Conservation (phyloP, 495 filamentous ascomycete species). For the Trichoderma asperelloides region DNA sequence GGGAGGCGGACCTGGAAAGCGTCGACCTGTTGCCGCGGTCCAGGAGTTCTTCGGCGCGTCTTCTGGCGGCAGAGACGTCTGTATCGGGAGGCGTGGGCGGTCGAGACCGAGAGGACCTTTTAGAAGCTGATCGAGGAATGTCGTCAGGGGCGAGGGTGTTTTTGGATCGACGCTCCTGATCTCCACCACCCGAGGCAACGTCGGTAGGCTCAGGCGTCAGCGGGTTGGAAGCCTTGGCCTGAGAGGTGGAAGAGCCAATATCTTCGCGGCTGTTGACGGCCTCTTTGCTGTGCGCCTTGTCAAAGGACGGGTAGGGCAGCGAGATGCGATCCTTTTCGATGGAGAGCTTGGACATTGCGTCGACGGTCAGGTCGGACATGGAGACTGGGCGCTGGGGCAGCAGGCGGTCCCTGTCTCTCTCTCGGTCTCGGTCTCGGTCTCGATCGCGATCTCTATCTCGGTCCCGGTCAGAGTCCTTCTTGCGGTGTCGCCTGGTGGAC, state of each 20-base stretch:
- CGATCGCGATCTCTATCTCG: constrained; percentile 12
- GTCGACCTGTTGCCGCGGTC: neutral
- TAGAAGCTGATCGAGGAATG: constrained; percentile 16
- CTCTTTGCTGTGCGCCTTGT: constrained; percentile 85
- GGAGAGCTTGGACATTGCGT: constrained; percentile 30
- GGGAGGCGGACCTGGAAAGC: constrained; percentile 32
- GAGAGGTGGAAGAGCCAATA: constrained; percentile 18
- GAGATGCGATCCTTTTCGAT: constrained; percentile 41
- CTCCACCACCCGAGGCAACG: constrained; percentile 22
- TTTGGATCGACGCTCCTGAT: constrained; percentile 24
- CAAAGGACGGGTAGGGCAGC: constrained; percentile 77
- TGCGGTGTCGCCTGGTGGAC: constrained; percentile 2
- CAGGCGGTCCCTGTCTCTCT: constrained; percentile 20
- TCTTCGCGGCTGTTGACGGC: constrained; percentile 55
- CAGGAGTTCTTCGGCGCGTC: constrained; percentile 21
- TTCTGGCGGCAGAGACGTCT: constrained; percentile 39
- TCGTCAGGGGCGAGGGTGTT: constrained; percentile 19
- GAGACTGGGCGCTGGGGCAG: constrained; percentile 21
- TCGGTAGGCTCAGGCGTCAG: constrained; percentile 77
- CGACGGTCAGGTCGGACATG: constrained; percentile 40
- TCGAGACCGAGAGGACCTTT: constrained; percentile 33
- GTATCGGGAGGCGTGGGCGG: constrained; percentile 50
- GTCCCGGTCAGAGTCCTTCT: constrained; percentile 16
- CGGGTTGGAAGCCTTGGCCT: constrained; percentile 36
- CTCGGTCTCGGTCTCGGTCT: constrained; percentile 17